phyloP scores from a whole-genome alignment of 1,284 basidiomycete genomes.

The Cystobasidiaceae sp. region DNA sequence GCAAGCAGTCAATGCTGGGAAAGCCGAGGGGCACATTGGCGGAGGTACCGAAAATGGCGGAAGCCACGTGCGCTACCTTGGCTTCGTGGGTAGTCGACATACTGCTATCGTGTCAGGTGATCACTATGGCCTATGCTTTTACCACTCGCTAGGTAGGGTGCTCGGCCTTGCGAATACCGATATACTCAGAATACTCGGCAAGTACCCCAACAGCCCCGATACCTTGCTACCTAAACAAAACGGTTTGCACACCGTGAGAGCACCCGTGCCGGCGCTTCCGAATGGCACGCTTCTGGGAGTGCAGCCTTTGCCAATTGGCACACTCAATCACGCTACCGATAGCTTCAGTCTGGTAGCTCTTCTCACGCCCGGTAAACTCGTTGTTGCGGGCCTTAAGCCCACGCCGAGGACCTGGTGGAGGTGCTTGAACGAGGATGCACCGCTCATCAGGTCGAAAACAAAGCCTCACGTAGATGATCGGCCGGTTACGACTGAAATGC shows the following conservation, averaged over 20 bases:
- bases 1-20: conserved; percentile 65
- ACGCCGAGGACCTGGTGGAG: conserved; percentile 89
- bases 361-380: conserved; percentile 81
- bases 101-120: conserved; percentile 91
- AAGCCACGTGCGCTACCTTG: conserved; percentile 75
- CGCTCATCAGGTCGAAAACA: no score
- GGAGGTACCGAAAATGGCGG: conserved; percentile 47
- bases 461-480: no score
- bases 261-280: not conserved
- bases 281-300: conserved; percentile 61
- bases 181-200: conserved; percentile 86
- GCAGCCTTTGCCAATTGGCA: conserved; percentile 76
- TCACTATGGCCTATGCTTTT: conserved; percentile 86
- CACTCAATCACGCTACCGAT: conserved; percentile 70
- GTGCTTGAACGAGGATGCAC: conserved; percentile 47
- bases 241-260: not conserved
- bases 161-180: conserved; percentile 94
- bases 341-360: conserved; percentile 77
- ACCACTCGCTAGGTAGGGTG: conserved; percentile 89
- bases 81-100: conserved; percentile 88
- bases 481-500: no score
- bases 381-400: conserved; percentile 89
- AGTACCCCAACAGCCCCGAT: conserved; percentile 63
- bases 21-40: conserved; percentile 84
- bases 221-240: no score